Base-by-base conservation (phyloP, 2,329 filamentous ascomycete genomes). In the Stemphylium lycopersici region DNA sequence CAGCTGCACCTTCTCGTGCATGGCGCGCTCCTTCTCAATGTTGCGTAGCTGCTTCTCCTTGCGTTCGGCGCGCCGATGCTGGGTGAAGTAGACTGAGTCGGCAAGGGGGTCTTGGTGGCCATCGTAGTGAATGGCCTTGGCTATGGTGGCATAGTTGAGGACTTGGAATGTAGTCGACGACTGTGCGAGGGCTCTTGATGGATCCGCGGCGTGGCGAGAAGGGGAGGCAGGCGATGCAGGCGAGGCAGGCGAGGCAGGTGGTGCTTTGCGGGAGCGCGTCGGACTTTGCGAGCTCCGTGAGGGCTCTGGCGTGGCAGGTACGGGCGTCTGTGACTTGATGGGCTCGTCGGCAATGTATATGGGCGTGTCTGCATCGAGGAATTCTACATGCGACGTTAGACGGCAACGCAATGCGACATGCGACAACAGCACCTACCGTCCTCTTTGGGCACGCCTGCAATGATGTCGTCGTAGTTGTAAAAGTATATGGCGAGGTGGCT, bases 401-500 rank as follows among this genome's bases (percentile, higher is more conserved):
- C 46, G 44, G 18, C n/a, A 40, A 29, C 22, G 15, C 20, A 32
- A 15, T 33, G 45, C 20, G 36, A 45, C 7, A 56, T 48, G 58
- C 65, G 58, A 54, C 43, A 7, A 63, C 44, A 22, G 20, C 16
- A 64, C 64, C 73, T 83, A 93, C 92, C 88, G 65, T 88, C 81
- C 76, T 93, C 88, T 66, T 89, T 89, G 34, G 87, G 85, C 59
- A 91, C 88, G 71, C 96, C 90, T 58, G 90, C 92, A 77, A 98
- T 91, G 63, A 97, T 85, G 72, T 96, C 91, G 76, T 97, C 93
- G 76, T 96, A 98, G 69, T 96, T 93, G 47, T 90, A 87, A 70
- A 98, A 97, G 77, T 96, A 98, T 42, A 87, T 84, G 33, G 92
- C 88, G 57, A 98, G 82, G 71, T 97, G 93, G 77, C 92, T 97